These are phyloP conservation scores for Mycena metata DNA, from an alignment of 768 basidiomycete species.

Conservation along the genomic window DNA sequence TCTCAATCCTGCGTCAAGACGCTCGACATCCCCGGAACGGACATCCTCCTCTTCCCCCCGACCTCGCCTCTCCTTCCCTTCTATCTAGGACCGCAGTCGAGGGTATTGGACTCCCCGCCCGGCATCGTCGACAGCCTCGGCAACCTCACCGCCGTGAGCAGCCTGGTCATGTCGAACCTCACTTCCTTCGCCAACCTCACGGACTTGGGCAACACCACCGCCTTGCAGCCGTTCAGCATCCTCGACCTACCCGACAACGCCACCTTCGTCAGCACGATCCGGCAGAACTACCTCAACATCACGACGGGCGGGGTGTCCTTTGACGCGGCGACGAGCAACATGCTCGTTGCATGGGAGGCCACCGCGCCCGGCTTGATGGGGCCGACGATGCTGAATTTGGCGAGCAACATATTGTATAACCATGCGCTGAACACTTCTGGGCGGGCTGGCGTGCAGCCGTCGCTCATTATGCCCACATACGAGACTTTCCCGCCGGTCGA, in stretches of 20 bases:
- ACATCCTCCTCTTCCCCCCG: slow-evolving; percentile 69
- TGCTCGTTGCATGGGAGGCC: slow-evolving; percentile 82
- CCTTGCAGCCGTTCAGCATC: slow-evolving; percentile 46
- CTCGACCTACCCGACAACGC: slow-evolving; percentile 66
- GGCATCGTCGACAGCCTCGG: slow-evolving; percentile 64
- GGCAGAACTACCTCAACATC: slow-evolving; percentile 66
- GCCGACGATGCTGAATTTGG: slow-evolving; percentile 74
- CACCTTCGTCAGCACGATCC: slow-evolving; percentile 69
- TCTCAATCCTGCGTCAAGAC: slow-evolving; percentile 62
- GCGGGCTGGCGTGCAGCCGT: slow-evolving; percentile 51
- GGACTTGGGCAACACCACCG: slow-evolving; percentile 57
- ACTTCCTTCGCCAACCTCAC: slow-evolving; percentile 30
- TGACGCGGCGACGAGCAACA: slow-evolving; percentile 60
- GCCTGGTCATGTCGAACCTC: slow-evolving; percentile 51
- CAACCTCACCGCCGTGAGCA: slow-evolving; percentile 42
- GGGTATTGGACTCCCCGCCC: slow-evolving; percentile 68
- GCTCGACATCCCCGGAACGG: slow-evolving; percentile 51
- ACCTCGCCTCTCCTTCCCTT: slow-evolving; percentile 54
- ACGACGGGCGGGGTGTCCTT: slow-evolving; percentile 78
- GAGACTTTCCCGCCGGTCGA: slow-evolving; percentile 69
- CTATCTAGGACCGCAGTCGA: slow-evolving; percentile 48
- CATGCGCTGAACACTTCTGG: slow-evolving; percentile 69
- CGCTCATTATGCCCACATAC: slow-evolving; percentile 72
- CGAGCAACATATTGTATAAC: slow-evolving; percentile 76
- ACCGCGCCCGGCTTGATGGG: slow-evolving; percentile 70